Base-by-base conservation (phyloP, 2,329 filamentous ascomycete genomes). In the Dothiorella sarmentorum region DNA sequence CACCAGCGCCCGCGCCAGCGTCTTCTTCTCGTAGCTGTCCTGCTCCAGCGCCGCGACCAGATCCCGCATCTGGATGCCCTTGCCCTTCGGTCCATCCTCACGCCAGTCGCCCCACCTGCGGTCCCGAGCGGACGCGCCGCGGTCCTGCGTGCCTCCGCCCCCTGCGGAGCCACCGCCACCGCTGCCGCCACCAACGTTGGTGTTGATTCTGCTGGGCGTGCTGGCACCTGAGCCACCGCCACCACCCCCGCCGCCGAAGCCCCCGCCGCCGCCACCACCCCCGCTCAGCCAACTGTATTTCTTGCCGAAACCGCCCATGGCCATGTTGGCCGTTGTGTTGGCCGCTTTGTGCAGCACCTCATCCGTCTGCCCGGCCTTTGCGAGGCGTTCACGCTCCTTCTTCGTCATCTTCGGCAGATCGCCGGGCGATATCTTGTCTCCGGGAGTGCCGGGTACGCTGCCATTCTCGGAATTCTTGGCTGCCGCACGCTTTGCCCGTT, bases 41-140 rank as follows among this genome's bases (percentile, higher is more conserved):
- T 85, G 80, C 71, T 96, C 92, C 45, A 97, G 79, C 61, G 89
- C 89, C 18, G 84, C 80, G 15, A 96, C 78, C 77, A 91, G 86
- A 72, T 97, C 93, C 57, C 93, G 83, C 55, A 96, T 78, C 75
- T 97, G 91, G 47, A 97, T 90, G 24, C 87, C 86, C 27, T 47
- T 33, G 35, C 58, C 58, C 29, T 90, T 91, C 20, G 87, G 85
- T 56, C 84, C 85, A 66, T 91, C 87, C 72, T 97, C 91, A 60
- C 90, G 83, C 82, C 87, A 90, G 15, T 82, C 80, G n/a, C 90
- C 90, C 56, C 85, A 83, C 56, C 85, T 84, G 22, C 83, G 80
- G 15, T 83, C 81, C 31, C 84, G 82, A 2, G 77, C 80, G 3
- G 84, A 83, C 59, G 88, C 71, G 40, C 76, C 70, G 18, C 69